phyloP scores from a whole-genome alignment of 805 yeast genomes.

The Cyberlindnera maritima region DNA sequence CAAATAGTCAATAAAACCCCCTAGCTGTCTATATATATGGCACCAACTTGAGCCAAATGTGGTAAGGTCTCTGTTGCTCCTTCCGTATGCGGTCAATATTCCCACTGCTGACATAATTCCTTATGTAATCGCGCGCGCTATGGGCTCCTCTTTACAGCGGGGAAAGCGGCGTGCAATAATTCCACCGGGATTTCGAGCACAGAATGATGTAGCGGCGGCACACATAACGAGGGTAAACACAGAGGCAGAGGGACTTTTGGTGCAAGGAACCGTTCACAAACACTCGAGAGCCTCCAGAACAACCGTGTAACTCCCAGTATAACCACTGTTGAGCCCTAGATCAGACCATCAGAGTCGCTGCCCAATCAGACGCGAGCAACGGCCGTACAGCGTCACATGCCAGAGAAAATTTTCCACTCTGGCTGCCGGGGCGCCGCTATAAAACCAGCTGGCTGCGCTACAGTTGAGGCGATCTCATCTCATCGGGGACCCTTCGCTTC shows the following conservation, averaged over 20 bases:
- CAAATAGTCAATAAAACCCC: too few species aligned
- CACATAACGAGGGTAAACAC: background rate
- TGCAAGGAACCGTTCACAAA: background rate
- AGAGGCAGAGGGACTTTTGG: background rate
- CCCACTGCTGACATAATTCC: background rate
- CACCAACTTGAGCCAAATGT: too few species aligned
- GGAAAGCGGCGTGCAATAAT: background rate
- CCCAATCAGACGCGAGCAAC: background rate
- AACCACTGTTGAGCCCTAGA: background rate
- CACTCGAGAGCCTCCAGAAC: too few species aligned
- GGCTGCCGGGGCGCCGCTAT: background rate
- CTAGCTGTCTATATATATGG: too few species aligned
- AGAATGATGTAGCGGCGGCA: background rate
- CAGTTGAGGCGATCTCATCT: background rate
- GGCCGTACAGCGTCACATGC: slow-evolving; percentile 3
- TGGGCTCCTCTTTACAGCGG: background rate
- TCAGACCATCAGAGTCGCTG: too few species aligned
- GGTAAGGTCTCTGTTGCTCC: background rate
- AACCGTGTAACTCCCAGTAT: too few species aligned
- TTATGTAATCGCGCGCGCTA: background rate
- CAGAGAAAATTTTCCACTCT: background rate
- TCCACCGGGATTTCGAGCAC: slow-evolving; percentile 7
- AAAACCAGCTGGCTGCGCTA: background rate
- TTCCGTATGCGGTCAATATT: background rate
- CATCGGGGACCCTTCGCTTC: background rate